Conservation (phyloP, 306 rosid species). For the Carpinus viminea region DNA sequence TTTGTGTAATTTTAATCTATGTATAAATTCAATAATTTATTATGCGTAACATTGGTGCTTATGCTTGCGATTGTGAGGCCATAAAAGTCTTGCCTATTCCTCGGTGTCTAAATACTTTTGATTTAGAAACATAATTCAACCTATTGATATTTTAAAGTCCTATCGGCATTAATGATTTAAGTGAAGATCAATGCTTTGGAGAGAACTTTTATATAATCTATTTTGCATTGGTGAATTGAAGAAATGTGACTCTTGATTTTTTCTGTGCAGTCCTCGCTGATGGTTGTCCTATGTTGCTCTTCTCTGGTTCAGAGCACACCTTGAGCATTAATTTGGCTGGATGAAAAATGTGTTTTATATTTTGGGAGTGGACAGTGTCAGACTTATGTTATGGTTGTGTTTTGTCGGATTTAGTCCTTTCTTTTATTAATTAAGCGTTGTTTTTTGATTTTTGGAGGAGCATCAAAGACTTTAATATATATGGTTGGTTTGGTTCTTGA, state of each 20-base stretch:
- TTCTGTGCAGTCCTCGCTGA: constrained; percentile 64
- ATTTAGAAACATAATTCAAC: background rate
- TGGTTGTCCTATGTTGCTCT: constrained; percentile 9
- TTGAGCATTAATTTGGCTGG: background rate
- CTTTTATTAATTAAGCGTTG: background rate
- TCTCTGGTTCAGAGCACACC: constrained; percentile 2
- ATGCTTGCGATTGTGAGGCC: background rate
- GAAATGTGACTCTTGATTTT: background rate
- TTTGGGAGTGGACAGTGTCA: background rate
- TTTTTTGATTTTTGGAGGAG: constrained; percentile 1
- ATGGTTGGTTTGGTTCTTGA: background rate
- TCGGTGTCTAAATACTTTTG: background rate
- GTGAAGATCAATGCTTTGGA: background rate
- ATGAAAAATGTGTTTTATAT: background rate
- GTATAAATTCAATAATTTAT: background rate
- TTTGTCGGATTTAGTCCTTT: constrained; percentile 2
- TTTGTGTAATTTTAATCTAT: background rate
- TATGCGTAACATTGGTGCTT: background rate
- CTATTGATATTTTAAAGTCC: background rate
- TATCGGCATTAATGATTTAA: background rate
- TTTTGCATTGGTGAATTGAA: background rate
- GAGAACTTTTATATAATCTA: background rate
- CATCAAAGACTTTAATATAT: background rate
- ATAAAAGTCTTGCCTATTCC: background rate
- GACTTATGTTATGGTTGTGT: constrained; percentile 6